Percentiles rank a stretch among this genome's conserved stretches.
These are phyloP conservation scores for barrel medic (Medicago truncatula) DNA, from an alignment of 306 rosid species.

Conservation along the genomic window DNA sequence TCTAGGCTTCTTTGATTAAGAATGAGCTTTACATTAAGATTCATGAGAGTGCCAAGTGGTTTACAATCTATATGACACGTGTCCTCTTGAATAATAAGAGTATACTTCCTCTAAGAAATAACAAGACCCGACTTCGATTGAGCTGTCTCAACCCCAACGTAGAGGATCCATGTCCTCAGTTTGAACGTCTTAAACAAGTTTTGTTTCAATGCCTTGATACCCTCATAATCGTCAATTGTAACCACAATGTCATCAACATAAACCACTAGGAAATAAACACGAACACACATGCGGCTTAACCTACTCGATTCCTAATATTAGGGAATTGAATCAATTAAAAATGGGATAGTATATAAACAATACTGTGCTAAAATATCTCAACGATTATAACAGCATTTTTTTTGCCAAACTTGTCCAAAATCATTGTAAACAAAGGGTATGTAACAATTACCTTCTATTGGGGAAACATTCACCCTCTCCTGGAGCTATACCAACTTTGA, in stretches of 20 bases:
- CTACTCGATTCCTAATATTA: background rate
- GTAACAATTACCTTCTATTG: conserved; percentile 49
- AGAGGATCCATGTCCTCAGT: background rate
- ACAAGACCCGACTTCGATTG: background rate
- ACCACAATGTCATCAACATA: background rate
- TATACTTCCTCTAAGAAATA: background rate
- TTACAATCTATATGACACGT: background rate
- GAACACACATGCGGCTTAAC: background rate
- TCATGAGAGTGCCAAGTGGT: background rate
- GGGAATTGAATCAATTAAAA: background rate
- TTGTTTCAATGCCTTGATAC: background rate
- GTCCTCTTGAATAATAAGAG: background rate
- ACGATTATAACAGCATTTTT: background rate
- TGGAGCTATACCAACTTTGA: conserved; percentile 32
- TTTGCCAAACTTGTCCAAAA: conserved; percentile 6
- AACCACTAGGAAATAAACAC: background rate
- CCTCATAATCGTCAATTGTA: background rate
- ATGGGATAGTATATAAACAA: background rate
- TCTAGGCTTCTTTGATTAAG: background rate
- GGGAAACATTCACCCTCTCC: conserved; percentile 25
- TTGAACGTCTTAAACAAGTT: background rate
- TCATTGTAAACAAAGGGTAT: background rate
- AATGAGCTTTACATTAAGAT: background rate
- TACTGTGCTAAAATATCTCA: background rate
- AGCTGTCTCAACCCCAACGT: background rate